phyloP scores from a whole-genome alignment of 257 asterid species.

The Solanum clarkiae region DNA sequence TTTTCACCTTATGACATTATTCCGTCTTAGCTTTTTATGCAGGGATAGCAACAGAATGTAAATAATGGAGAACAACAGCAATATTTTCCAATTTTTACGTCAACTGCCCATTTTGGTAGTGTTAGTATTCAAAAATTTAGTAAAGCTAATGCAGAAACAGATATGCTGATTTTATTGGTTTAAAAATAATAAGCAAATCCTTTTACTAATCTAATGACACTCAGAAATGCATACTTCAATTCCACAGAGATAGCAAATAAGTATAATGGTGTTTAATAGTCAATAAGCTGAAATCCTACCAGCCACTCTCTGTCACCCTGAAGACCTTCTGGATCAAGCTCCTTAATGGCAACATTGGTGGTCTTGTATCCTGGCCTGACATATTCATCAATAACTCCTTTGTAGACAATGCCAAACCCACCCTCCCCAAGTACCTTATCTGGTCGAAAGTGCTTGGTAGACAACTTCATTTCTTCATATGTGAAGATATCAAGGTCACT shows the following conservation, averaged over 20 bases:
- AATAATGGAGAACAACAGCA: background rate
- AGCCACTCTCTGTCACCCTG: slow-evolving; percentile 99
- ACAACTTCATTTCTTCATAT: slow-evolving; percentile 88
- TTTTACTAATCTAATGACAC: background rate
- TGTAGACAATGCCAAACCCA: slow-evolving; percentile 85
- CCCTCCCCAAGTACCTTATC: slow-evolving; percentile 90
- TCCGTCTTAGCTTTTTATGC: background rate
- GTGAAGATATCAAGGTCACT: slow-evolving; percentile 73
- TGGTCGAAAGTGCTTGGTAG: slow-evolving; percentile 78
- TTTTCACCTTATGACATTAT: background rate
- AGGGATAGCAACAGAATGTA: background rate
- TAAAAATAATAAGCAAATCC: background rate
- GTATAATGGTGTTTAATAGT: background rate
- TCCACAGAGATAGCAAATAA: background rate
- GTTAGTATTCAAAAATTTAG: background rate
- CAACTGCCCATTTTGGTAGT: background rate
- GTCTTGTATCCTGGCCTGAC: slow-evolving; percentile 55
- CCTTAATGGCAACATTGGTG: slow-evolving; percentile 75
- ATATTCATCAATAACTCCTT: slow-evolving; percentile 68
- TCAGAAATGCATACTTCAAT: background rate
- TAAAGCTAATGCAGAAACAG: background rate
- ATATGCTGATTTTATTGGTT: background rate
- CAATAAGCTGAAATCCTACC: slow-evolving; percentile 21
- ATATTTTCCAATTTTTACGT: background rate
- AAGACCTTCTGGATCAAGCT: slow-evolving; percentile 81